Evolutionary conservation across 176 grass and related monocot genomes (phyloP), one percentile per base, ranked within the genome.

Genomic region (Melocanna baccifera): DNA sequence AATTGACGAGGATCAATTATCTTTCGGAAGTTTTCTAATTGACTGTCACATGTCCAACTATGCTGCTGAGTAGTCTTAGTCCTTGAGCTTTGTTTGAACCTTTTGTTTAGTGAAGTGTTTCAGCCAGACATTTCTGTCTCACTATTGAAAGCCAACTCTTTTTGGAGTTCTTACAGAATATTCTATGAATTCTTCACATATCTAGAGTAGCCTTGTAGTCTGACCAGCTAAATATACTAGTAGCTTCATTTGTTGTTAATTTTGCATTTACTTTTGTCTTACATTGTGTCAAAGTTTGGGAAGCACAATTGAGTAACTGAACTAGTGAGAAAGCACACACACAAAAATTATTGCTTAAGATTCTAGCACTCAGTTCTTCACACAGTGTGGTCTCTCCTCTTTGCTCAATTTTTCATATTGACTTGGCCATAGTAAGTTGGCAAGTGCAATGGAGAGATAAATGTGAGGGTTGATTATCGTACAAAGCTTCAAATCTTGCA

Each of bases 31-130:
- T 71, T 82, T 45, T 58, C 3, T 30, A 22, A 82, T 69, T 81
- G 64, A 23, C 30, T 12, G 20, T 14, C 19, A 23, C 29, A 5
- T 67, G 13, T 65, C 26, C 30, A 26, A 29, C 37, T 30, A 45
- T 45, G 59, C 29, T 13, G 30, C 39, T 34, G 29, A 22, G 46
- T 22, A 71, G 40, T 71, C n/a, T 43, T 25, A 71, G 8, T 19
- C 47, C 71, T 74, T 74, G 19, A 58, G 19, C 52, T 40, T 41
- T 39, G 22, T 76, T 59, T 41, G 2, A 23, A 20, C 71, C 34
- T 72, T 73, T 36, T 65, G 19, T 63, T 46, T 25, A 32, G 67
- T 71, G 37, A 61, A 46, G 58, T 83, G 19, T 84, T 75, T 76
- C 36, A 14, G 22, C 62, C n/a, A 65, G 22, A 40, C 22, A 75